Base-by-base conservation (phyloP, 768 basidiomycete species). In the Auricularia auricula-judae region DNA sequence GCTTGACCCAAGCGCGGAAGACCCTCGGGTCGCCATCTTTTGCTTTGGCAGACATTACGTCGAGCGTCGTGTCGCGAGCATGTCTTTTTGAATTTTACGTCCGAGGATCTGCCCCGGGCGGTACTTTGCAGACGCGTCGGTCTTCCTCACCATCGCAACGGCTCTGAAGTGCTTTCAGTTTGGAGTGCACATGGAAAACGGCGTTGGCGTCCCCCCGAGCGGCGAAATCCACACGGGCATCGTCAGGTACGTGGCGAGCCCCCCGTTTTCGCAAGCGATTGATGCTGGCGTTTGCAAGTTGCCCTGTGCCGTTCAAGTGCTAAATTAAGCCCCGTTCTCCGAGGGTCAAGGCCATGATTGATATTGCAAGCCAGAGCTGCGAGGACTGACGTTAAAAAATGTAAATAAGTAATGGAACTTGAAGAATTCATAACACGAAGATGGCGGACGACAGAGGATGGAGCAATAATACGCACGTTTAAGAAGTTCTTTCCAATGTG, bases 281-380 rank as follows among this genome's bases (percentile, higher is more conserved):
- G 47, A 51, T n/a, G n/a, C n/a, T n/a, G n/a, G n/a, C n/a, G n/a
- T 16, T 16, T 21, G 47, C 21, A 8, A 78, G 76, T 29, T 75
- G 73, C 54, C 71, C 76, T 11, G 72, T 74, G 56, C 72, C 72
- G 3, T 78, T 74, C 68, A 73, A 74, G 47, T 79, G 76, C 65
- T 65, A 61, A 2, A 72, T 79, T 54, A 75, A 68, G 53, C 72
- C 76, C 36, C 71, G 77, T 8, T 75, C 73, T 16, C 69, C 10
- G 47, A 51, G 16, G 18, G 47, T 51, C 47, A 16, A 23, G 23
- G 23, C n/a, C n/a, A n/a, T n/a, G n/a, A n/a, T n/a, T n/a, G n/a
- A n/a, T 29, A 29, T 29, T 29, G 29, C 29, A 29, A 29, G 29
- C 29, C 29, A 29, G 29, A 29, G 2, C 29, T 29, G 29, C 29